A percentile compares a stretch with the other conserved stretches of the same genome.
Conservation (phyloP, 1,284 basidiomycete species). For the Microbotryum scabiosae region DNA sequence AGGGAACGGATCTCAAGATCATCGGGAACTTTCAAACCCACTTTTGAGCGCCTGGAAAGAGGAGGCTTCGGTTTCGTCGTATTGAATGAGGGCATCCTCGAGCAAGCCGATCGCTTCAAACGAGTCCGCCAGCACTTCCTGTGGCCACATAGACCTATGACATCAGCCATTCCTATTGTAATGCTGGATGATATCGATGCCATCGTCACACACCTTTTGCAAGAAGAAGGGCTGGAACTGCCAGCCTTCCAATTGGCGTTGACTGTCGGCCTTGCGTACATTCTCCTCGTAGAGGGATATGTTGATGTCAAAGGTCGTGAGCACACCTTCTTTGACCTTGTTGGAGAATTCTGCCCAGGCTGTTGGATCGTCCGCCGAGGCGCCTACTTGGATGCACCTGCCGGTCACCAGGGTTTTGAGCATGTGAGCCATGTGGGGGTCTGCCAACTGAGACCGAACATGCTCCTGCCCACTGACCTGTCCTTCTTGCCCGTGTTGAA, state of each 20-base stretch:
- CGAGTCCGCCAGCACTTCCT: conserved; percentile 90
- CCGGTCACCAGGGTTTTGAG: conserved; percentile 25
- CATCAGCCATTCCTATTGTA: no score
- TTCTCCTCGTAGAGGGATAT: conserved; percentile 76
- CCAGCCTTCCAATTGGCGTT: conserved; percentile 84
- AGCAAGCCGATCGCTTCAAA: conserved; percentile 82
- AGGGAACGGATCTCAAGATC: no score
- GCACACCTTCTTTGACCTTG: conserved; percentile 80
- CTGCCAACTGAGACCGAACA: no score
- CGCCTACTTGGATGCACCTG: conserved; percentile 65
- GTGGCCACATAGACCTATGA: neutral
- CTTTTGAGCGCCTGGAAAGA: conserved; percentile 57
- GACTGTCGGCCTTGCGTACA: conserved; percentile 72
- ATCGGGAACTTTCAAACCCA: conserved; percentile 7
- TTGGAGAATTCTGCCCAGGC: conserved; percentile 81
- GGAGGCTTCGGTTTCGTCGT: conserved; percentile 80
- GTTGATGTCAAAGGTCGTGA: conserved; percentile 70
- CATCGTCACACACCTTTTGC: conserved; percentile 57
- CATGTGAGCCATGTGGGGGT: neutral
- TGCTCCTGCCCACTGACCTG: conserved; percentile 48
- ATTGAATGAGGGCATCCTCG: conserved; percentile 81
- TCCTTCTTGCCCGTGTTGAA: conserved; percentile 86
- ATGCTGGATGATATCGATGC: neutral
- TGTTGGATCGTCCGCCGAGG: conserved; percentile 56
- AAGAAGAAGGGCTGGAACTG: conserved; percentile 95